Percentiles rank a stretch among this genome's conserved stretches.
Conservation (phyloP, 2,329 filamentous ascomycete genomes). For the Apiospora arundinis region DNA sequence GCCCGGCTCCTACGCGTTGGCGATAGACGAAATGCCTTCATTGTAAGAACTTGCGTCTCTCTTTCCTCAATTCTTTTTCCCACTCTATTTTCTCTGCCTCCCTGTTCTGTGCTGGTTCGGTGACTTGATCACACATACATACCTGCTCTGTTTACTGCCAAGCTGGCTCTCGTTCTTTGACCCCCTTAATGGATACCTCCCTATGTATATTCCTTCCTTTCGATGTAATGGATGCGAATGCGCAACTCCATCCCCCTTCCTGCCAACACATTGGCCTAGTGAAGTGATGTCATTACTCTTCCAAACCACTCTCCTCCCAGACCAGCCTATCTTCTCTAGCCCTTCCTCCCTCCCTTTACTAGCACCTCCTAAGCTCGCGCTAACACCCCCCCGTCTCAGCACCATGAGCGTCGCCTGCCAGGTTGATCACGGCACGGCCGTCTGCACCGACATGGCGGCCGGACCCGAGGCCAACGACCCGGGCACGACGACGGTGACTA, state of each 20-base stretch:
- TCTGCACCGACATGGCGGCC: conserved; percentile 17
- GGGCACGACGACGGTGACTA: conserved; percentile 14
- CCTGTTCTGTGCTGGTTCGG: no score
- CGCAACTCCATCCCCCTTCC: neutral
- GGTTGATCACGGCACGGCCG: conserved; percentile 18
- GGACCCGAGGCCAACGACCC: conserved; percentile 25
- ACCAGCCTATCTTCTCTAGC: neutral
- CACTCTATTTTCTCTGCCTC: neutral
- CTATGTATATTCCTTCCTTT: neutral
- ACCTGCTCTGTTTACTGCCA: no score
- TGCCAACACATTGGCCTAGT: neutral
- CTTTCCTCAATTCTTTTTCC: neutral
- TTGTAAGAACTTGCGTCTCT: conserved; percentile 20
- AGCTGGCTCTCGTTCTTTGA: no score
- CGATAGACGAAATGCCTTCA: neutral
- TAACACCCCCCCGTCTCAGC: conserved; percentile 8
- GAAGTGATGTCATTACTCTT: neutral
- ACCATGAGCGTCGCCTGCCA: conserved; percentile 22
- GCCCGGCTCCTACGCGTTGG: conserved; percentile 21
- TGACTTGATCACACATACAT: neutral
- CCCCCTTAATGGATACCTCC: neutral
- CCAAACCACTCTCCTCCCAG: neutral
- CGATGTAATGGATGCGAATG: neutral
- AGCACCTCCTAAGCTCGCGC: neutral
- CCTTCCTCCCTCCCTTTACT: neutral